Percentiles rank a stretch among this genome's conserved stretches.
phyloP scores from a whole-genome alignment of 768 basidiomycete species.

The Nidula microcarpa region DNA sequence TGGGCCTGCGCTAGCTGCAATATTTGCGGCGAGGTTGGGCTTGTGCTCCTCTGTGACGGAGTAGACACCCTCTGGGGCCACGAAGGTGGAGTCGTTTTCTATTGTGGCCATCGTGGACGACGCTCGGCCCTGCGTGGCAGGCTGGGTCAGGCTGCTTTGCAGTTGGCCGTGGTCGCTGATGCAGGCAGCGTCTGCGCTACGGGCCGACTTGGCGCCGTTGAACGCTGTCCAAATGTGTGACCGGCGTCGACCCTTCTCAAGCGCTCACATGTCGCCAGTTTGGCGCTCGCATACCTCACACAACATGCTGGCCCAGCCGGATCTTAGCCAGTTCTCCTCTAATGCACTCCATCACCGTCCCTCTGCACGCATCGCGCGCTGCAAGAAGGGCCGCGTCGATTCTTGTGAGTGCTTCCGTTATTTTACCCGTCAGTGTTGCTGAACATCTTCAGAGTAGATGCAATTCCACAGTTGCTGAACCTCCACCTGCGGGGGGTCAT shows the following conservation, averaged over 20 bases:
- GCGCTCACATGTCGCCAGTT: too few relatives aligned
- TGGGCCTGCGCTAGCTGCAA: conserved; percentile 32
- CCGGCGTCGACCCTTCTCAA: too few relatives aligned
- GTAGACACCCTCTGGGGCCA: conserved; percentile 89
- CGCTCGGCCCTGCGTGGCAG: too few relatives aligned
- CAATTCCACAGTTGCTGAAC: conserved; percentile 53
- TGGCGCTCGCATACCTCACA: conserved; percentile 7
- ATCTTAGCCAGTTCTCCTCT: conserved; percentile 36
- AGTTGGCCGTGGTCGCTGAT: too few relatives aligned
- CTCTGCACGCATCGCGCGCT: conserved; percentile 7
- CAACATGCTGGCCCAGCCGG: conserved; percentile 24
- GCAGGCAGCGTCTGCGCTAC: too few relatives aligned
- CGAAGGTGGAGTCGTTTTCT: conserved; percentile 84
- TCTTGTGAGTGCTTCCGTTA: conserved; percentile 9
- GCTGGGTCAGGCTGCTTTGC: too few relatives aligned
- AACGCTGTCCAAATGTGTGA: too few relatives aligned
- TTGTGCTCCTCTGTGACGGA: conserved; percentile 86
- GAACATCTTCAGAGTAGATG: conserved; percentile 29
- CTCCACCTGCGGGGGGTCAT: conserved; percentile 81
- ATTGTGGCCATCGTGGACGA: conserved; percentile 28
- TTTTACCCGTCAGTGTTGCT: not conserved
- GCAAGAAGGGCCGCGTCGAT: conserved; percentile 13
- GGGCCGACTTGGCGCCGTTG: too few relatives aligned
- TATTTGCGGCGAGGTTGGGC: conserved; percentile 44
- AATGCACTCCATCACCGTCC: conserved; percentile 32